A percentile compares a stretch with the other conserved stretches of the same genome.
Conservation (phyloP, 2,329 filamentous ascomycete species). For the Trichoderma harzianum region DNA sequence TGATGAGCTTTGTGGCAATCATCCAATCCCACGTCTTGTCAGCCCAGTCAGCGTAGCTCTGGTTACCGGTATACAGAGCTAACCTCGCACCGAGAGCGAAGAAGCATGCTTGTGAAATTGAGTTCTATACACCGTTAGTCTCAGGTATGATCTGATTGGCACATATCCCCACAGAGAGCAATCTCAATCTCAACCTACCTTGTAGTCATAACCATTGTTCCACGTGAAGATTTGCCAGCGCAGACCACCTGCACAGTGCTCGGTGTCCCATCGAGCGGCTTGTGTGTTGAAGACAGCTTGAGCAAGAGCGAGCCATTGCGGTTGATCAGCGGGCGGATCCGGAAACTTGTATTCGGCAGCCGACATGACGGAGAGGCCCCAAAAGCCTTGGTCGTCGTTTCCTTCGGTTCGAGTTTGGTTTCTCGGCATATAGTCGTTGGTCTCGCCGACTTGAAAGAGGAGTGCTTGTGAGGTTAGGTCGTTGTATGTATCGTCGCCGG, state of each 20-base stretch:
- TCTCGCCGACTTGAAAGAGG: conserved; percentile 68
- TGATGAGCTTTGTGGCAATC: conserved; percentile 53
- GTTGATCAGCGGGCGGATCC: conserved; percentile 52
- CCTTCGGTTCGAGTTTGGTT: conserved; percentile 67
- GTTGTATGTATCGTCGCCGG: conserved; percentile 70
- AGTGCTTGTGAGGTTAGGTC: conserved; percentile 64
- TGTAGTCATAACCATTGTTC: conserved; percentile 80
- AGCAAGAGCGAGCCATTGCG: conserved; percentile 68
- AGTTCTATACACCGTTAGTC: conserved; percentile 56
- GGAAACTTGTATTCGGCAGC: conserved; percentile 68
- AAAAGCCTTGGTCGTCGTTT: conserved; percentile 75
- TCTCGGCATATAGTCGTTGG: conserved; percentile 73
- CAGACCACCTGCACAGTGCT: conserved; percentile 69
- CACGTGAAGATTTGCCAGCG: conserved; percentile 83
- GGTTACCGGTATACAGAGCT: conserved; percentile 72
- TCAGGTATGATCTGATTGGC: neutral
- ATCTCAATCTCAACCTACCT: neutral
- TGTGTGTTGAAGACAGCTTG: conserved; percentile 82
- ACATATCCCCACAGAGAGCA: neutral
- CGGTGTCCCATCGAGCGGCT: conserved; percentile 66
- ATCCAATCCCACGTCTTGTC: conserved; percentile 71
- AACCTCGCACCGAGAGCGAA: conserved; percentile 64
- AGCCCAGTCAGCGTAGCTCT: conserved; percentile 76
- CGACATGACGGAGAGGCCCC: conserved; percentile 67
- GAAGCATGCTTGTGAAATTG: conserved; percentile 61